These are phyloP conservation scores for Penicillium sclerotigenum DNA, from an alignment of 2,329 filamentous ascomycete species.

Conservation along the genomic window DNA sequence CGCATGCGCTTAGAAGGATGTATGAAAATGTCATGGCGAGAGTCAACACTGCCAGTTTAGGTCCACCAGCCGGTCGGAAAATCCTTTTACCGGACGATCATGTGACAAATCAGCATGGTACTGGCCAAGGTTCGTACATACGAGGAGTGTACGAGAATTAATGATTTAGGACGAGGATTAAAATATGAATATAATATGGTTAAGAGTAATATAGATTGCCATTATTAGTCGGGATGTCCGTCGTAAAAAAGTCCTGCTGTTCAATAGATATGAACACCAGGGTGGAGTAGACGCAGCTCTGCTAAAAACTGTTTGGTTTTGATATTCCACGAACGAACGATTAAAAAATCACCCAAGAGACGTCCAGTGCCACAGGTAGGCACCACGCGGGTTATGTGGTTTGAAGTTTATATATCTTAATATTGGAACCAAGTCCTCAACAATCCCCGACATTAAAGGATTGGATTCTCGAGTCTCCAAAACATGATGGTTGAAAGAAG, in stretches of 20 bases:
- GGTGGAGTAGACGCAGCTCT: slow-evolving; percentile 51
- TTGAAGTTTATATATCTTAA: slow-evolving; percentile 1
- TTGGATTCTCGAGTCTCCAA: not conserved
- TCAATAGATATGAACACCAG: slow-evolving; percentile 42
- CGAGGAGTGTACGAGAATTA: not conserved
- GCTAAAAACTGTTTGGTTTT: slow-evolving; percentile 50
- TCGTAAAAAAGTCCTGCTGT: slow-evolving; percentile 47
- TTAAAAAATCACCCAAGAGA: slow-evolving; percentile 40
- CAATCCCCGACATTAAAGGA: slow-evolving; percentile 9
- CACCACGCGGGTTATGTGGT: slow-evolving; percentile 29
- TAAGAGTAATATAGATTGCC: not conserved
- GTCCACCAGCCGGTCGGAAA: too few species aligned
- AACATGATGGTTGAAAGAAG: not conserved
- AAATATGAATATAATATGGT: not conserved
- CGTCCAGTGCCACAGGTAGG: slow-evolving; percentile 30
- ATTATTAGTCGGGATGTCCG: slow-evolving; percentile 36
- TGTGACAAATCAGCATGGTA: not conserved
- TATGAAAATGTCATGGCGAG: too few species aligned
- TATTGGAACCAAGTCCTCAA: not conserved
- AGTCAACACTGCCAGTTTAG: too few species aligned
- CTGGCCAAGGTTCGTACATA: not conserved
- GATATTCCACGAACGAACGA: slow-evolving; percentile 47
- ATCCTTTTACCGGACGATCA: not conserved
- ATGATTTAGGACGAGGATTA: not conserved
- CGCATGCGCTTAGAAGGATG: not conserved